Base-by-base conservation (phyloP, 2,329 filamentous ascomycete species). In the Ophiostoma quercus region DNA sequence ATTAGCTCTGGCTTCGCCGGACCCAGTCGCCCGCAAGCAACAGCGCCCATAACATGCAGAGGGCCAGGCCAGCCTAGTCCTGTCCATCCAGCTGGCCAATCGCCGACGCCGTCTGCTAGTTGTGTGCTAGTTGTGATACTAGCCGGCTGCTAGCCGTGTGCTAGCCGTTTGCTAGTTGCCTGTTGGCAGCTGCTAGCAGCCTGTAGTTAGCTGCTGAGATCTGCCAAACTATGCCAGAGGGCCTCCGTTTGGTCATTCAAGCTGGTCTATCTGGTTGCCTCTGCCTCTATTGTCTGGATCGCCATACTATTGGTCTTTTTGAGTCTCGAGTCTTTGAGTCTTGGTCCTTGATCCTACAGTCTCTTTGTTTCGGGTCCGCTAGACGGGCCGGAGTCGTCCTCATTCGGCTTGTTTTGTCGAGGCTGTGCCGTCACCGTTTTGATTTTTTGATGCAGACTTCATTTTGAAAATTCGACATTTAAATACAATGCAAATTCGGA, bases 211-310 rank as follows among this genome's bases (percentile, higher is more conserved):
- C 51, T 57, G 51, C 51, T 57, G 51, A 25, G 51, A 47, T 47
- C 51, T 57, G 22, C 51, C 19, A 43, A 16, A 43, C 34, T 34
- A 34, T 34, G 34, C 39, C n/a, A 51, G n/a, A 8, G n/a, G 25
- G 51, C 51, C 22, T 57, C 51, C 51, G 51, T 57, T 25, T 25
- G 51, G 51, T n/a, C 51, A 57, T 57, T 22, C 51, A 57, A 57
- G n/a, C 51, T 57, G 51, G 51, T 57, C 51, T 25, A 57, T 57
- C 51, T 25, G 51, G 51, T n/a, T 57, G 51, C 51, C 51, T 57
- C 51, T 57, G 51, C 22, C 51, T 57, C 51, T 57, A 12, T 29
- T 25, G 51, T 25, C 51, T 16, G 22, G 25, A 11, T 14, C 12
- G n/a, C 16, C 51, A 25, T 57, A 14, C 51, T 57, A 57, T 57